Conservation (phyloP, 169 alveolate species). For the Besnoitia besnoiti region DNA sequence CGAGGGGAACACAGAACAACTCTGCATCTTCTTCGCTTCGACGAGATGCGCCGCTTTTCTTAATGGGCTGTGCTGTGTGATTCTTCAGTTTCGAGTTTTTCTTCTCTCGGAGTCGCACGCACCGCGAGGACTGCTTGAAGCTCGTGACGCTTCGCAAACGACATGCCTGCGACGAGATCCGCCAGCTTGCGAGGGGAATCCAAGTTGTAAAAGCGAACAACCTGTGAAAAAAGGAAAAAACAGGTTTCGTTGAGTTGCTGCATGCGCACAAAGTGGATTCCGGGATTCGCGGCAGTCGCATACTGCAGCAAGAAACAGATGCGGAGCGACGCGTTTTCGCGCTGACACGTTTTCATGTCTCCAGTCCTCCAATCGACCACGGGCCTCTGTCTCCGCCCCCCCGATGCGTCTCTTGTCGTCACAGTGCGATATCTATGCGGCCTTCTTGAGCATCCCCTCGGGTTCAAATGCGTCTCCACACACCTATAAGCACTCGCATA, state of each 20-base stretch:
- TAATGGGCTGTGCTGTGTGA: too few relatives aligned
- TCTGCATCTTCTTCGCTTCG: too few relatives aligned
- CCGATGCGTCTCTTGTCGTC: too few relatives aligned
- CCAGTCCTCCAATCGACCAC: too few relatives aligned
- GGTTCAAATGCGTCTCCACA: neutral
- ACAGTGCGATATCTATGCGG: too few relatives aligned
- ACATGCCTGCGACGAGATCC: conserved; percentile 83
- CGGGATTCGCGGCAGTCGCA: neutral
- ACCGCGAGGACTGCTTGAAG: conserved; percentile 78
- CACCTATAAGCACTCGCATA: neutral
- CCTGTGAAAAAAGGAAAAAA: conserved; percentile 43
- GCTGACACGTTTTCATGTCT: too few relatives aligned
- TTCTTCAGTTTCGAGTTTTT: too few relatives aligned
- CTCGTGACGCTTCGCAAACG: conserved; percentile 81
- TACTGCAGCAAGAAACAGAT: neutral
- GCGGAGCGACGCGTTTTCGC: neutral
- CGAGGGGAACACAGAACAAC: too few relatives aligned
- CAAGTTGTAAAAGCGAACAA: conserved; percentile 78
- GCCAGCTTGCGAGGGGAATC: conserved; percentile 83
- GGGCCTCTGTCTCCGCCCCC: too few relatives aligned
- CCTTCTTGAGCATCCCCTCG: too few relatives aligned
- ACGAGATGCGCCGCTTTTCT: too few relatives aligned
- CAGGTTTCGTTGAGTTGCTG: neutral
- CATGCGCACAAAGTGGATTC: neutral
- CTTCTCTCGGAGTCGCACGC: neutral